Evolutionary conservation across 2,329 filamentous ascomycete genomes (phyloP), one percentile per base, ranked within the genome.

Genomic region (Bipolaris victoriae): DNA sequence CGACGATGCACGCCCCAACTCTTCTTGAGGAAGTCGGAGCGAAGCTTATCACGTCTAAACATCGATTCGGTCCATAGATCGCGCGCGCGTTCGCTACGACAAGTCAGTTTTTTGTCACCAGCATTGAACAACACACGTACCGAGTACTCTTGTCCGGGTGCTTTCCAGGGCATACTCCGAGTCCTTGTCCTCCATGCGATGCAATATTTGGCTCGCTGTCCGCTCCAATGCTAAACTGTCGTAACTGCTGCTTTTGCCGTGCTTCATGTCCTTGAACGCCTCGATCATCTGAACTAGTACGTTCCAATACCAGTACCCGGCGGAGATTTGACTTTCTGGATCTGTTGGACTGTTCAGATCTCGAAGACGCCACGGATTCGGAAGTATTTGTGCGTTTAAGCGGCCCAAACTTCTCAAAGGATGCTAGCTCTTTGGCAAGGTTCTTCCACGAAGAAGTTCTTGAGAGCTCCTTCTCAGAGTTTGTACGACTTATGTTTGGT

Each of bases 21-120:
- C 67, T 72, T 63, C 66, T 67, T 57, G 69, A 70, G 36, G 69
- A 73, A 60, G 68, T 70, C 48, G 66, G 66, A 22, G 70, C 68
- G 67, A 68, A 75, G 59, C 68, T 74, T 65, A 76, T 69, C 53
- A 74, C 63, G 64, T 76, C 73, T 64, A 76, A 70, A 62, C 61
- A 65, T 36, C 73, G 72, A 58, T 66, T 70, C 47, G 70, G 58
- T 33, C 73, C 73, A 65, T 75, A 76, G 49, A 76, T 75, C 33
- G 71, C 62, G 58, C 65, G 62, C 37, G 73, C 73, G 61, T 75
- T 76, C 59, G 72, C 71, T 72, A 40, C 10, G 5, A 36, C 7
- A 16, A 7, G 24, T 62, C 33, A 62, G 59, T 40, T 10, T 22
- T 7, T 7, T 15, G 5, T 10, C 11, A 20, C 18, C 4, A 31